Evolutionary conservation across 495 filamentous ascomycete species (phyloP), one percentile per base, ranked within the genome.

Genomic region (Penicillium argentinense): DNA sequence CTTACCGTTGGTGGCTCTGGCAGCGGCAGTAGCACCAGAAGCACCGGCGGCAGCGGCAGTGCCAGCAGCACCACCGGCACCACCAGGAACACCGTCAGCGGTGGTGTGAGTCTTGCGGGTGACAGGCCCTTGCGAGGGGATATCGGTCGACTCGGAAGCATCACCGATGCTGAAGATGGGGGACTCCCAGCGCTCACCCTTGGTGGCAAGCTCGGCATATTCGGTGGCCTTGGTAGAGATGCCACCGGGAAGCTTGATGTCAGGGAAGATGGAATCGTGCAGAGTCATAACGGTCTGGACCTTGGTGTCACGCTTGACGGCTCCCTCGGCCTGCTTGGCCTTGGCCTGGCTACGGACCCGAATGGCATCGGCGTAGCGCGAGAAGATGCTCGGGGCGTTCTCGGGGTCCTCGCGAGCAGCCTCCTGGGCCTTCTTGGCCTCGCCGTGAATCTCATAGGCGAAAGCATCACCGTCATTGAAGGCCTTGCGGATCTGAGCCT

Each of bases 161-260:
- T 68, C 74, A 41, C 93, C 95, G 50, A 97, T 85, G 57, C 80
- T 84, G 76, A 98, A 98, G 58, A 98, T 82, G 23, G 95, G 90
- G 22, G 86, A 92, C 71, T 96, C 85, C 93, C 93, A 98, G 66
- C 84, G 85, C 55, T 97, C 86, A 39, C 95, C 93, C 77, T 89
- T 90, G 42, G 74, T 72, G 11, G 93, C 88, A 28, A 96, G 75
- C 32, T 97, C 83, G 66, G 83, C 89, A 76, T 92, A 97, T 67
- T 96, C 88, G 42, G 92, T 95, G 14, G 93, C 92, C 80, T 96
- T 97, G 72, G 80, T 86, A 44, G 87, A 89, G 65, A 96, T 91
- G 47, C 91, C 91, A 42, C 91, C 91, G 18, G 91, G 91, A 1
- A 98, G 79, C 37, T 86, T 79, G 66, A 98, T 83, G 58, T 89